Conservation (phyloP, 345 rosid species). For the Trapa bicornis region DNA sequence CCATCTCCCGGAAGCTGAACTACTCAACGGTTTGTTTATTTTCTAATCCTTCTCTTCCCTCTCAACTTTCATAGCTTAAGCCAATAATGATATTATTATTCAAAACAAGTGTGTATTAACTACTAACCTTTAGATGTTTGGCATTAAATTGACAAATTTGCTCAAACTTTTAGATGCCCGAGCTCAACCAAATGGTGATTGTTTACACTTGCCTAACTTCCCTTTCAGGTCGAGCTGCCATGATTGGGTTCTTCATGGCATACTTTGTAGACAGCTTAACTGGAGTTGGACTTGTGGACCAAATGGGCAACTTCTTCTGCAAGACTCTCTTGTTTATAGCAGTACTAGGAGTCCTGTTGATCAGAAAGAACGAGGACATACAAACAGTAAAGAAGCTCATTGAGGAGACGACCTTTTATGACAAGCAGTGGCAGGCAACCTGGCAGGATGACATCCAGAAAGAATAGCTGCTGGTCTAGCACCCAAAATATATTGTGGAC, state of each 20-base stretch:
- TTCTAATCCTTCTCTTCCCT: background rate
- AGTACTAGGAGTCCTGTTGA: conserved; percentile 61
- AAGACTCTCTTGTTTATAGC: conserved; percentile 80
- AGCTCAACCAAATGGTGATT: background rate
- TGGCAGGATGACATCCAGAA: conserved; percentile 52
- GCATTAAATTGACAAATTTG: too few relatives aligned
- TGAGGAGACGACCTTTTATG: conserved; percentile 80
- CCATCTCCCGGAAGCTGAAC: conserved; percentile 88
- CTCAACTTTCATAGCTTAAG: background rate
- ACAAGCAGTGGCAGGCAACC: conserved; percentile 93
- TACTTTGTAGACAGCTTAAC: conserved; percentile 91
- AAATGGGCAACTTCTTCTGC: conserved; percentile 93
- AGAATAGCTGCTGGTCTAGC: background rate
- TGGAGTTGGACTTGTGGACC: conserved; percentile 91
- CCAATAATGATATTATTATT: background rate
- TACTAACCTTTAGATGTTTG: too few relatives aligned
- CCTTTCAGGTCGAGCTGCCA: conserved; percentile 76
- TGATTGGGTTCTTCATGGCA: conserved; percentile 98
- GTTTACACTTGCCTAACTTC: background rate
- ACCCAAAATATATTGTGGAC: background rate
- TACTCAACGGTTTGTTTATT: conserved; percentile 54
- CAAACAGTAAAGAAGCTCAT: conserved; percentile 55
- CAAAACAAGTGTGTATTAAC: background rate
- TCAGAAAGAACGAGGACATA: conserved; percentile 80
- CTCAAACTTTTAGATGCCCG: background rate